Evolutionary conservation across 192 early-diverging fungal genomes (phyloP).

Genomic region (Irineochytrium annulatum): DNA sequence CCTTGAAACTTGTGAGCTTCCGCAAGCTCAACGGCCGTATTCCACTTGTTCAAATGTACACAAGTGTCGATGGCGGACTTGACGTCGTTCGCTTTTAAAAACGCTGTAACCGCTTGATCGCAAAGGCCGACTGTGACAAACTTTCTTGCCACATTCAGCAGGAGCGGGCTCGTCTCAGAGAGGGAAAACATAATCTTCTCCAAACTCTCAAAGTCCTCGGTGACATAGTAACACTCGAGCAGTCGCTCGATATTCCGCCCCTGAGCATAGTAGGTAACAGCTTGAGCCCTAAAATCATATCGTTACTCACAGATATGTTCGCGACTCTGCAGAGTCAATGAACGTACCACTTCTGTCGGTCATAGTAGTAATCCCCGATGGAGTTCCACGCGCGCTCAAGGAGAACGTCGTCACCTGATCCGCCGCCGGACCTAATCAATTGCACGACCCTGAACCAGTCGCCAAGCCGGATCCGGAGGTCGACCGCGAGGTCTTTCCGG

Average conservation of each 20-base stretch:
- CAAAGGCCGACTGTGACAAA: conserved; percentile 48
- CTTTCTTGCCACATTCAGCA: conserved; percentile 46
- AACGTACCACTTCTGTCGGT: conserved; percentile 41
- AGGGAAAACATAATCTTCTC: conserved; percentile 39
- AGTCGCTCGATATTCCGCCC: conserved; percentile 43
- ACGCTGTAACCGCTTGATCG: conserved; percentile 43
- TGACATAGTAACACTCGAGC: conserved; percentile 45
- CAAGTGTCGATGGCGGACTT: conserved; percentile 50
- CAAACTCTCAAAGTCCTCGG: conserved; percentile 49
- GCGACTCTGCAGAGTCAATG: not conserved
- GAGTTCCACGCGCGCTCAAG: conserved; percentile 52
- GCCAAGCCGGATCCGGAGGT: conserved; percentile 46
- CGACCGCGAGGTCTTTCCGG: conserved; percentile 55
- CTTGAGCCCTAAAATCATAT: conserved; percentile 37
- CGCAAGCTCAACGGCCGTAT: conserved; percentile 48
- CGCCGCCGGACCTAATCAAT: conserved; percentile 53
- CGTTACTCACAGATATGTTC: not conserved
- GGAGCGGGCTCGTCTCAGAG: conserved; percentile 33
- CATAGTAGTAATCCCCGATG: conserved; percentile 55
- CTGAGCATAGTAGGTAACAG: conserved; percentile 53
- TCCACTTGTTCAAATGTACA: conserved; percentile 57
- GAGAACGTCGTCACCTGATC: conserved; percentile 49
- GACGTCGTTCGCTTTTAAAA: conserved; percentile 43
- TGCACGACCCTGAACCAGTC: conserved; percentile 60
- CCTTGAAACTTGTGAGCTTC: conserved; percentile 42